These are phyloP conservation scores for Colletotrichum falcatum DNA, from an alignment of 2,329 filamentous ascomycete genomes.

Conservation along the genomic window DNA sequence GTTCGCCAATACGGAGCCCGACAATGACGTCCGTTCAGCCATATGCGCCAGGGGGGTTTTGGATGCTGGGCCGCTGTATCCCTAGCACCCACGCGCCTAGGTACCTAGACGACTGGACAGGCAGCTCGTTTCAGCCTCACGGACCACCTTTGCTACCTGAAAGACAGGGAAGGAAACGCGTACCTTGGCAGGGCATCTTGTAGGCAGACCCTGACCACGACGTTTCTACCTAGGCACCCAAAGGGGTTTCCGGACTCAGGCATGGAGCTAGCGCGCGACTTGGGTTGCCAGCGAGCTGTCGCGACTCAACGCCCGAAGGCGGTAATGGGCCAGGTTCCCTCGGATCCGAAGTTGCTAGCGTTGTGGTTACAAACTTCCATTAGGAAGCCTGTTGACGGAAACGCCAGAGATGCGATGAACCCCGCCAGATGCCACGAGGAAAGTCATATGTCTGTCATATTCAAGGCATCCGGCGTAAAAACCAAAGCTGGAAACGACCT, in stretches of 20 bases:
- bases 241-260: not conserved
- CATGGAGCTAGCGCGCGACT: not conserved
- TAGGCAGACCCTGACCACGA: not conserved
- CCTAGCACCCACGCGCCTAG: constrained; percentile 18
- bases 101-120: constrained; percentile 19
- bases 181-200: not conserved
- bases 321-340: not conserved
- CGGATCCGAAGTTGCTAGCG: not conserved
- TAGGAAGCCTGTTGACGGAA: not conserved
- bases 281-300: not conserved
- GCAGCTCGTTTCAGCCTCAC: constrained; percentile 36
- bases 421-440: not conserved
- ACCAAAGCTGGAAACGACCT: not conserved
- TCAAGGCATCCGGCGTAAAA: not conserved
- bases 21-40: constrained; percentile 38
- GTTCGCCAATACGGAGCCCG: constrained; percentile 31
- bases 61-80: constrained; percentile 32
- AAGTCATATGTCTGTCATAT: not conserved
- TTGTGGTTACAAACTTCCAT: not conserved
- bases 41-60: constrained; percentile 15
- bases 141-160: constrained; percentile 27
- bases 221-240: not conserved
- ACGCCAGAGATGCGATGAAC: constrained; percentile 29
- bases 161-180: constrained; percentile 5
- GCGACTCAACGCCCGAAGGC: not conserved